Base-by-base conservation (phyloP, 2,329 filamentous ascomycete genomes). In the Coleophoma eucalyptorum region DNA sequence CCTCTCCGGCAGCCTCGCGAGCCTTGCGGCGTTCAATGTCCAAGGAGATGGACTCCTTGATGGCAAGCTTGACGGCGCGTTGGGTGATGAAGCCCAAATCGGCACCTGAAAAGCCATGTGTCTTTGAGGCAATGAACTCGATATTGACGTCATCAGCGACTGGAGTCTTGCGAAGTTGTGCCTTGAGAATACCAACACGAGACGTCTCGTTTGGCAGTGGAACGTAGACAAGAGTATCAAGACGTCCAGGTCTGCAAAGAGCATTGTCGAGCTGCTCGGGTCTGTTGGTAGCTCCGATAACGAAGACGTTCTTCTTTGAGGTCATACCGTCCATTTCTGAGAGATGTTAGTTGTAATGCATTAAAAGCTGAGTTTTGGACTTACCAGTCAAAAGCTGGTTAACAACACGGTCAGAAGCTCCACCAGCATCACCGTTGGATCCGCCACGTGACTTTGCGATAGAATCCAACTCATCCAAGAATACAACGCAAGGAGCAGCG, bases 261-360 rank as follows among this genome's bases (percentile, higher is more conserved):
- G 94, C 94, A 69, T 94, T 94, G 72, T 99, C 94, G 54, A 99
- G 89, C 78, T 97, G 94, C 78, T 99, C 94, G 41, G 94, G 94
- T 78, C 94, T 84, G 80, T 99, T 99, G 73, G 94, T 99, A 43
- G 94, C 94, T 71, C 94, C 94, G 64, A 99, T 99, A 59, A 99
- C 94, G 75, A 99, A 99, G 58, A 99, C 94, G 71, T 99, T 99
- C 89, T 99, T 99, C 89, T 99, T 99, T 37, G 93, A 97, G 43
- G 93, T 97, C 93, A 97, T 97, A 65, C 93, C 93, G 62, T 97
- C 93, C 93, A 97, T 97, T 83, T 97, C 90, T 88, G 56, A 19
- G 31, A 43, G 11, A 49, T 42, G 63, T 83, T 72, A 84, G 77
- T 62, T 51, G 46, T 43, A 20, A 63, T 49, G 49, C 3, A 31